phyloP scores from a whole-genome alignment of 2,329 filamentous ascomycete species.

The Cylindrodendrum hubeiense region DNA sequence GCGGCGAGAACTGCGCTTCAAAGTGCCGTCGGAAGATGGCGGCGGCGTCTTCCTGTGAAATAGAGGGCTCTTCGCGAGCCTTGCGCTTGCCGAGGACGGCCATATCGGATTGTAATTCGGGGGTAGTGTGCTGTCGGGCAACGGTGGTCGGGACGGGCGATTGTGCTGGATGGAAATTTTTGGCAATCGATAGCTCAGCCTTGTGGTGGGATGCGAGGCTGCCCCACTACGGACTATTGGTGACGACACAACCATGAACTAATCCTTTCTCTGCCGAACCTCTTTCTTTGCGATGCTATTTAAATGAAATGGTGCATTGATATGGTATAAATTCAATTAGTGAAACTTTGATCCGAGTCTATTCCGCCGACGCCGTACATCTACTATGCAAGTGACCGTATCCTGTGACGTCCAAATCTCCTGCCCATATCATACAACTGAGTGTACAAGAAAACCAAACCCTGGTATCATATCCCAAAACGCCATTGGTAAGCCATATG shows the following conservation, averaged over 20 bases:
- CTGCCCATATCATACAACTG: neutral
- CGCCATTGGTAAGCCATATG: conserved; percentile 14
- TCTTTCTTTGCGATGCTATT: neutral
- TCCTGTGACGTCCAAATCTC: neutral
- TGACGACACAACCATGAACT: neutral
- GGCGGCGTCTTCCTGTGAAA: conserved; percentile 68
- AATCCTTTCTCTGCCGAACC: neutral
- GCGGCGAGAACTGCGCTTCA: conserved; percentile 86
- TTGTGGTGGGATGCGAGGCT: conserved; percentile 40
- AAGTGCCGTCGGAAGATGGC: conserved; percentile 87
- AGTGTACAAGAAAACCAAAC: conserved; percentile 15
- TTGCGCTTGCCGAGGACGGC: conserved; percentile 65
- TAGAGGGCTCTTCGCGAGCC: conserved; percentile 42
- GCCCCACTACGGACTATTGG: conserved; percentile 35
- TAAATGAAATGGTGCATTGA: neutral
- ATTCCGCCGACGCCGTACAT: neutral
- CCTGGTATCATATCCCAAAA: conserved; percentile 46
- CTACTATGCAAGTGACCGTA: neutral
- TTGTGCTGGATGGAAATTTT: conserved; percentile 33
- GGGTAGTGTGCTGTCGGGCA: conserved; percentile 12
- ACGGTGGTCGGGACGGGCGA: conserved; percentile 8
- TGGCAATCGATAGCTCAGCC: conserved; percentile 37
- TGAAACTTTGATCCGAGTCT: neutral
- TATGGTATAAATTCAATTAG: neutral
- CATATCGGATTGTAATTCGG: conserved; percentile 48